Evolutionary conservation across 78 protist species (phyloP).

Genomic region (Dictyostelium citrinum): DNA sequence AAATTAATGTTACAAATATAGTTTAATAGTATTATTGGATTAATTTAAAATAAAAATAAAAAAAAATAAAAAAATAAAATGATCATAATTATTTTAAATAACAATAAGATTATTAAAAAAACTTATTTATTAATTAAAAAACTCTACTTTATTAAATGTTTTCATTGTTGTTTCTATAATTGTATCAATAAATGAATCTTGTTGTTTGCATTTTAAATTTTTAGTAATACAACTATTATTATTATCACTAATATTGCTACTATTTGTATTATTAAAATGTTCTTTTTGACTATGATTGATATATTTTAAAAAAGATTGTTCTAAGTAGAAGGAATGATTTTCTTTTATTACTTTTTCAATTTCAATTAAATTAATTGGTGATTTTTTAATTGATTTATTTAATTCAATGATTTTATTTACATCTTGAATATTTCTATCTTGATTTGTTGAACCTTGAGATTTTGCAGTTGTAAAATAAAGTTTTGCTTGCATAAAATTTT

Average conservation of each 20-base stretch:
- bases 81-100: too few species aligned
- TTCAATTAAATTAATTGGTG: background rate
- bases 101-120: too few species aligned
- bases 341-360: background rate
- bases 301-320: background rate
- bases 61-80: background rate
- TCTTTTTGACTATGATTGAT: background rate
- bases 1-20: background rate
- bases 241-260: too few species aligned
- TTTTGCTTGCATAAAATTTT: background rate
- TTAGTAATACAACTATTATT: too few species aligned
- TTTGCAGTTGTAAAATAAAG: background rate
- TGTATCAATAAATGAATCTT: background rate
- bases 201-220: background rate
- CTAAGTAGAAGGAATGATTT: background rate
- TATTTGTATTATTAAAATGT: too few species aligned
- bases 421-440: background rate
- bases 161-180: background rate
- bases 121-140: too few species aligned
- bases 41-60: background rate
- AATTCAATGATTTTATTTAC: background rate
- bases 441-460: background rate
- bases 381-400: background rate
- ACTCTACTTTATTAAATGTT: too few species aligned
- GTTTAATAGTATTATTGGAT: too few species aligned